Conservation (phyloP, 1,139 yeast species). For the Geotrichum reessii region DNA sequence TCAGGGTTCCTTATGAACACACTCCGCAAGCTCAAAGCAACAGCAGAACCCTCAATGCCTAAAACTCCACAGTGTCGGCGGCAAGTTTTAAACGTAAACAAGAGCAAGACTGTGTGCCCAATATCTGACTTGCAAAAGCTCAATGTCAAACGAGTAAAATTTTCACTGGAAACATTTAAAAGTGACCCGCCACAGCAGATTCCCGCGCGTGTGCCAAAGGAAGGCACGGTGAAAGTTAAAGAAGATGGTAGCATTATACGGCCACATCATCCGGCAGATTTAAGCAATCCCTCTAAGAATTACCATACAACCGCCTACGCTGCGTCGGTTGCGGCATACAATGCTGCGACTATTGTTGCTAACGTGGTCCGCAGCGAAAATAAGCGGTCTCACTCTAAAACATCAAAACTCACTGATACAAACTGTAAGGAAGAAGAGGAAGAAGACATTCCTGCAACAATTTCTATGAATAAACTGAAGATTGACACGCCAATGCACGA, state of each 20-base stretch:
- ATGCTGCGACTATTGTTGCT: conserved; percentile 34
- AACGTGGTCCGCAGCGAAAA: conserved; percentile 23
- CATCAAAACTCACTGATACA: not conserved
- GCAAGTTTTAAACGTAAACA: conserved; percentile 1
- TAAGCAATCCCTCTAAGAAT: conserved; percentile 12
- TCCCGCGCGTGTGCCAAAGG: conserved; percentile 77
- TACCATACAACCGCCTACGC: conserved; percentile 30
- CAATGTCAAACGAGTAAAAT: conserved; percentile 47
- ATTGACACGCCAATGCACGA: conserved; percentile 11
- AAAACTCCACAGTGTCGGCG: not conserved
- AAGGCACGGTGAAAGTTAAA: conserved; percentile 65
- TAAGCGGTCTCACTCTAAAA: not conserved
- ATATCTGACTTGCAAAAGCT: conserved; percentile 9
- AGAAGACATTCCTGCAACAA: not conserved
- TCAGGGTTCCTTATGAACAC: conserved; percentile 9
- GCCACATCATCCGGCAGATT: conserved; percentile 26
- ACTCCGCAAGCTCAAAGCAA: conserved; percentile 9
- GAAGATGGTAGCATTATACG: conserved; percentile 32
- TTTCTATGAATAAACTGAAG: not conserved
- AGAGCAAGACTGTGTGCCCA: conserved; percentile 27
- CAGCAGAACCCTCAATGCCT: not conserved
- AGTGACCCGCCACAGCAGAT: conserved; percentile 93
- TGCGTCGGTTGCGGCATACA: conserved; percentile 32
- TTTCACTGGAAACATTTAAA: conserved; percentile 62
- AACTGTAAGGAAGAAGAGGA: not conserved